These are phyloP conservation scores for Phyllosticta citrichinensis DNA, from an alignment of 2,329 filamentous ascomycete genomes.

Conservation along the genomic window DNA sequence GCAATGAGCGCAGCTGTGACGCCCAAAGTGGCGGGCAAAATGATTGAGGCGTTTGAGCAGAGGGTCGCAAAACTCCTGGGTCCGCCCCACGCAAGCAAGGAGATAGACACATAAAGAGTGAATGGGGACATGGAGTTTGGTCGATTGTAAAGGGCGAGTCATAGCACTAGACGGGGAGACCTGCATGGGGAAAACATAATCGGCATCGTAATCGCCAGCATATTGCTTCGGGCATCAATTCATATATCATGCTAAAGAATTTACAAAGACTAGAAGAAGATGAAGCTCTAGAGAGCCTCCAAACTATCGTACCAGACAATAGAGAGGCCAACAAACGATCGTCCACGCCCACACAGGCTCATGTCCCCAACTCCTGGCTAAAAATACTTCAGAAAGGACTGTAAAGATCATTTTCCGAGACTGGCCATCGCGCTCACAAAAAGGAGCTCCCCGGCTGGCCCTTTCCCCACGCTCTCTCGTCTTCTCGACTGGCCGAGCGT, in stretches of 20 bases:
- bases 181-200: too few relatives aligned
- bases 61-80: slow-evolving; percentile 52
- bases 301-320: not conserved
- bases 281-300: not conserved
- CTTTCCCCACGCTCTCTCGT: slow-evolving; percentile 4
- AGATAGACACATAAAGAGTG: not conserved
- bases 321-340: not conserved
- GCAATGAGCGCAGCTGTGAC: slow-evolving; percentile 72
- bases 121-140: not conserved
- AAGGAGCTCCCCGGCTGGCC: not conserved
- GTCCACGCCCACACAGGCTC: not conserved
- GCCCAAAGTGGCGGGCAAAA: slow-evolving; percentile 71
- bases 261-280: not conserved
- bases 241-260: not conserved
- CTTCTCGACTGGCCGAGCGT: not conserved
- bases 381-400: not conserved
- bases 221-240: not conserved
- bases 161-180: not conserved
- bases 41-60: slow-evolving; percentile 90
- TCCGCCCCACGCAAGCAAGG: not conserved
- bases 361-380: not conserved
- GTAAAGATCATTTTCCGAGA: not conserved
- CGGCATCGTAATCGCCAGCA: not conserved
- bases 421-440: not conserved
- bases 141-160: not conserved